Base-by-base conservation (phyloP, 495 filamentous ascomycete genomes). In the Neurospora sp. region DNA sequence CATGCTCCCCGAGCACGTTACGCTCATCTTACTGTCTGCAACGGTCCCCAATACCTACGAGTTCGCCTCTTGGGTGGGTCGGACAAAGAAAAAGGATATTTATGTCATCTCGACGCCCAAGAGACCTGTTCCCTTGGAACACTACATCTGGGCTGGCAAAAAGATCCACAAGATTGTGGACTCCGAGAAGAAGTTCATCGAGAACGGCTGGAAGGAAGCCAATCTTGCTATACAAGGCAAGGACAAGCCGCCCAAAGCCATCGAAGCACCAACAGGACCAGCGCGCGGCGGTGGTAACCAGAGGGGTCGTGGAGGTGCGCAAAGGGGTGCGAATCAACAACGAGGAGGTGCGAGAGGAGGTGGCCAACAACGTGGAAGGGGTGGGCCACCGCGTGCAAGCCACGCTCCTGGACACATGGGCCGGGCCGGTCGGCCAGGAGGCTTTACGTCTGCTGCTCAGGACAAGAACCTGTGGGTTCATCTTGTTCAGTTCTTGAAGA, bases 21-120 rank as follows among this genome's bases (percentile, higher is more conserved):
- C 96, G 3, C 84, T 99, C 44, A 98, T 99, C 75, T 86, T 98
- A 12, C 88, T 99, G 3, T 98, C 96, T 7, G 96, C 96, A 1
- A 99, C 96, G 5, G 96, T 99, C 5, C 96, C 96, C 11, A 99
- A 99, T 81, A 98, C 96, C 2, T 88, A 97, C 75, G 96, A 99
- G 80, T 99, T 99, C 78, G 96, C 96, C 23, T 98, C 93, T 7
- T 99, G 96, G 96, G 96, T 99, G 42, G 96, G 96, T 42, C 89
- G 96, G 70, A 98, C 96, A 20, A 99, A 99, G 85, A 94, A 97
- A 84, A 97, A 97, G 84, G 93, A 99, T 80, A 98, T 99, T 71
- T 99, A 98, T 80, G 96, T 99, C 69, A 99, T 99, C 70, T 98
- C 96, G 2, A 99, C 96, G 3, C 91, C 93, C 11, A 99, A 98